Base-by-base conservation (phyloP, 495 filamentous ascomycete species). In the Bombardia bombarda region DNA sequence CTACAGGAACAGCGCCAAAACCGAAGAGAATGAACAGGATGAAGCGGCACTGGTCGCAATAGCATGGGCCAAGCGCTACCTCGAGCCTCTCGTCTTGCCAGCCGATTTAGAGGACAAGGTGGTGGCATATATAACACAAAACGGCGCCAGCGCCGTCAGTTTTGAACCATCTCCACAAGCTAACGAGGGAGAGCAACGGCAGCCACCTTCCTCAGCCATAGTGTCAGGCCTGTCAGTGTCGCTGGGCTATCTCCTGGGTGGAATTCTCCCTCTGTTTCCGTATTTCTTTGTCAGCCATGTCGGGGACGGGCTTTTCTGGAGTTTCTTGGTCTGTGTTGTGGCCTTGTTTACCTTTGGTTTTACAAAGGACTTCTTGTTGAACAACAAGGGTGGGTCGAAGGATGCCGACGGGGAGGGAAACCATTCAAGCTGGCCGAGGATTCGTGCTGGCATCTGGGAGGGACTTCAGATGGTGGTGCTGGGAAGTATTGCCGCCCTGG, bases 291-390 rank as follows among this genome's bases (percentile, higher is more conserved):
- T 87, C 25, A 24, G 61, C 2, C 60, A 75, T n/a, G 79, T 84
- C 2, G 68, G 71, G 38, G 36, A 69, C 13, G 86, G 80, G 17
- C 59, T 90, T 52, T 66, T 65, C 17, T 82, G 80, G 73, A 86
- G 81, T 31, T 83, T 88, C 36, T 69, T 63, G 0, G 74, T 83
- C 2, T 88, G 86, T 74, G 71, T 74, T 6, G 43, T 84, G 17
- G 79, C 83, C 0, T 56, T 90, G 41, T 87, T 87, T 52, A 47
- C 72, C 3, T 90, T 90, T 56, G 84, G 86, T 0, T 84, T 83
- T 44, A 70, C 66, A 19, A 88, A 89, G 69, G 82, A 79, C 19
- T 62, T 60, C 20, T 42, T 45, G 1, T 32, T 54, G 33, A 46
- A 32, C 22, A 16, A 20, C 3, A 25, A 20, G 1, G 26, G 26